Base-by-base conservation (phyloP, 2,329 filamentous ascomycete genomes). In the Westerdykella ornata region DNA sequence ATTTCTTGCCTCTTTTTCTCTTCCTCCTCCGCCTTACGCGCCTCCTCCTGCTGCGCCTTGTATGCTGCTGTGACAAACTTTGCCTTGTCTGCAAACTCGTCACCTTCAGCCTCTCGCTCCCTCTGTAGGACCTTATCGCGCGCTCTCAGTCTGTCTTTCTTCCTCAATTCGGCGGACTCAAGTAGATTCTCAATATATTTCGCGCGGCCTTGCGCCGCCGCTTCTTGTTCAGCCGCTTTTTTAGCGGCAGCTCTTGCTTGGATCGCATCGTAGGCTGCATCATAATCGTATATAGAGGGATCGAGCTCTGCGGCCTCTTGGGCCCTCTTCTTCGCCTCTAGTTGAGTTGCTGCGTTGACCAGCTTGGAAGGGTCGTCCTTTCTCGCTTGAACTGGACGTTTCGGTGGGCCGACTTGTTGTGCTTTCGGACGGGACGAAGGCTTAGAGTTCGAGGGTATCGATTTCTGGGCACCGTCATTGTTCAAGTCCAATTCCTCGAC, bases 51-150 rank as follows among this genome's bases (percentile, higher is more conserved):
- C 59, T 90, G 85, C 57, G 76, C 75, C 69, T 85, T 87, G 63
- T 92, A 94, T 28, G 85, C 85, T 43, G 81, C 82, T 0, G 86
- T 92, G 26, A 92, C 87, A 52, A 92, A 92, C 65, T 83, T 86
- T 60, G 92, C 87, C 68, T 89, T 92, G 54, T 83, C 86, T 0
- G 77, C 83, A 55, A 81, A 92, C 57, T 84, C 83, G 26, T 90
- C 86, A 14, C 86, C 86, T 61, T 92, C 87, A 0, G 79, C 82
- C 55, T 85, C 85, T 35, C 86, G 76, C 61, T 92, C 86, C 17
- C 81, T 76, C 53, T 85, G 81, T 53, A 92, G 74, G 63, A 85
- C 78, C 67, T 88, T 88, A 68, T 92, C 86, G 58, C 86, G 82
- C 3, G 86, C 86, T 19, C 88, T 81, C 37, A 84, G 72, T 35